Conservation (phyloP, 495 filamentous ascomycete genomes). For the Daldinia bambusicola region DNA sequence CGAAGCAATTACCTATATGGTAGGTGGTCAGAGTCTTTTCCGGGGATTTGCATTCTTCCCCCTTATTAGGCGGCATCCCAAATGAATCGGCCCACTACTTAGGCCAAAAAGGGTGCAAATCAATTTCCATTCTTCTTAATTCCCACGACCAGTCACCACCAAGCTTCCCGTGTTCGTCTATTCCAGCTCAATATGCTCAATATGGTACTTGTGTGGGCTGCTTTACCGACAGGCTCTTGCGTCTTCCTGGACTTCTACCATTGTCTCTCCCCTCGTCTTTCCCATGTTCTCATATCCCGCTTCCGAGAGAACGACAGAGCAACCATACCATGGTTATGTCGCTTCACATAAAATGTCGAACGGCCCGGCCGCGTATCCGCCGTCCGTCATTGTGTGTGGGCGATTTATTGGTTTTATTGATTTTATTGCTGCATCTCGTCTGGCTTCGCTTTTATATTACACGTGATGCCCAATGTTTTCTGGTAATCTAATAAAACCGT, state of each 20-base stretch:
- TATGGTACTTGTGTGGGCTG: conserved; percentile 36
- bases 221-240: conserved; percentile 38
- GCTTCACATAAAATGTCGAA: conserved; percentile 40
- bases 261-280: conserved; percentile 6
- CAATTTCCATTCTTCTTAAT: conserved; percentile 35
- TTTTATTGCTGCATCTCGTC: conserved; percentile 26
- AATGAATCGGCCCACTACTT: conserved; percentile 45
- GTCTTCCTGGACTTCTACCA: conserved; percentile 38
- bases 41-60: conserved; percentile 44
- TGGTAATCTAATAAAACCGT: conserved; percentile 35
- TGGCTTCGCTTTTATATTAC: conserved; percentile 29
- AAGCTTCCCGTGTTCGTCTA: conserved; percentile 29
- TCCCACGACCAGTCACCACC: conserved; percentile 27
- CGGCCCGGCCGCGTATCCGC: conserved; percentile 34
- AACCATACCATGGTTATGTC: conserved; percentile 17
- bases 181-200: conserved; percentile 32
- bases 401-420: conserved; percentile 12
- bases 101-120: conserved; percentile 39
- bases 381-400: conserved; percentile 23
- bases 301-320: conserved; percentile 5
- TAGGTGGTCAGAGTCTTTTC: conserved; percentile 33
- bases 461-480: conserved; percentile 32
- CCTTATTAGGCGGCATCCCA: conserved; percentile 47
- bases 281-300: conserved; percentile 4
- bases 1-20: conserved; percentile 32